phyloP scores from a whole-genome alignment of 768 basidiomycete genomes.

The Omphalotus guepiniiformis region DNA sequence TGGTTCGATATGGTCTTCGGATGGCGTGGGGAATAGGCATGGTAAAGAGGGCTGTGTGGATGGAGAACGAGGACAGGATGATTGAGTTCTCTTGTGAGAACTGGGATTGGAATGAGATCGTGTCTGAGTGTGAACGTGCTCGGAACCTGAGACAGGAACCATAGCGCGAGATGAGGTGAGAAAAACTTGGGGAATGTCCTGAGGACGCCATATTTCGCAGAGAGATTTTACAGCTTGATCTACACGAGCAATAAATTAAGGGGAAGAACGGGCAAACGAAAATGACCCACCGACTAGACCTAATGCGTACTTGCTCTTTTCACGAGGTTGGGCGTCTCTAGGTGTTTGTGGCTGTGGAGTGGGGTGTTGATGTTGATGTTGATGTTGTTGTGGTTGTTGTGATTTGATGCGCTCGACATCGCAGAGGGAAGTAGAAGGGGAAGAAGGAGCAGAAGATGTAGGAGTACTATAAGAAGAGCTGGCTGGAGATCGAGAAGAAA shows the following conservation, averaged over 20 bases:
- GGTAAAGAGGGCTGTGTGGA: background rate
- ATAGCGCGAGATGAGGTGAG: slow-evolving; percentile 30
- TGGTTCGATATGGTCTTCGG: slow-evolving; percentile 1
- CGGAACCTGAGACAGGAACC: slow-evolving; percentile 20
- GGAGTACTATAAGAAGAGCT: slow-evolving; percentile 55
- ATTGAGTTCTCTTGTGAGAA: slow-evolving; percentile 41
- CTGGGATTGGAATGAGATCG: slow-evolving; percentile 43
- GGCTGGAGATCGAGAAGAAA: slow-evolving; percentile 37
- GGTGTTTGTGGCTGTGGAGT: slow-evolving; percentile 16
- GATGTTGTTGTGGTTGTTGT: no score
- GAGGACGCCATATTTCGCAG: slow-evolving; percentile 76
- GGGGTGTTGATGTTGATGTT: slow-evolving; percentile 32
- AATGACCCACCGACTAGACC: slow-evolving; percentile 63
- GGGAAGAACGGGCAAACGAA: slow-evolving; percentile 8
- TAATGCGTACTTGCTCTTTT: slow-evolving; percentile 63
- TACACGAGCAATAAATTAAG: slow-evolving; percentile 23
- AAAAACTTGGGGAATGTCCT: slow-evolving; percentile 66
- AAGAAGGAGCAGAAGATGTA: slow-evolving; percentile 36
- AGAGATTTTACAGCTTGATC: slow-evolving; percentile 79
- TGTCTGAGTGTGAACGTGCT: background rate
- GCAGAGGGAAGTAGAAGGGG: slow-evolving; percentile 26
- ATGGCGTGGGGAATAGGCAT: slow-evolving; percentile 1
- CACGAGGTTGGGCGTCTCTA: slow-evolving; percentile 3
- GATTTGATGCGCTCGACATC: slow-evolving; percentile 32
- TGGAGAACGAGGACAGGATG: background rate